Evolutionary conservation across 495 filamentous ascomycete species (phyloP), one percentile per base, ranked within the genome.

Genomic region (Trichoderma virens): DNA sequence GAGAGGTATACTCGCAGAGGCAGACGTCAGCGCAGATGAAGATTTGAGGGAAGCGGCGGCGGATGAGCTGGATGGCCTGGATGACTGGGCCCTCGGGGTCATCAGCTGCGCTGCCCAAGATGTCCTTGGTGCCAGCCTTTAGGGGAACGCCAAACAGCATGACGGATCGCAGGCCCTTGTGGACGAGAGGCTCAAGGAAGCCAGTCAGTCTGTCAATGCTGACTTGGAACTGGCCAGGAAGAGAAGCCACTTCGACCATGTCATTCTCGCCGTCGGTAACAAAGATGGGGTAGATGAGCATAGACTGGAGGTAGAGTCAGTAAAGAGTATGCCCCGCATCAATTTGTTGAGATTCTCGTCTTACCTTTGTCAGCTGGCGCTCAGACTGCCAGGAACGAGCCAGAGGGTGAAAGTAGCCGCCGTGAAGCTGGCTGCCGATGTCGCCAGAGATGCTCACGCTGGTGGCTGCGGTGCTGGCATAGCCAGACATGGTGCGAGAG

Each of bases 1-100:
- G 94, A n/a, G 90, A 93, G 7, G 94, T 98, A 76, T 98, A 98
- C 75, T 98, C 94, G 81, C 94, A 98, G 4, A 98, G 87, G 73
- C 94, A 98, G 59, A 98, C 94, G 75, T 98, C 94, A 39, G 88
- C 84, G 61, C 88, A 86, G 68, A 98, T 88, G 75, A 94, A 98
- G 59, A 98, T 83, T 41, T 88, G 82, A 7, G 95, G 94, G 74
- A 97, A 97, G 25, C 83, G 76, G 63, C 87, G 83, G 64, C 92
- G 88, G 47, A 98, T 78, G 20, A 96, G 83, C 20, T 86, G 87
- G 74, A 98, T 96, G 23, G 84, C 81, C 66, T 86, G 83, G 62
- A 98, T 92, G 61, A 98, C 95, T 31, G 94, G 94, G 30, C 95
- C 95, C 64, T 89, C 78, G 16, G 93, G 92, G 71, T 97, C 92